Conservation (phyloP, 495 filamentous ascomycete species). For the Evernia prunastri region DNA sequence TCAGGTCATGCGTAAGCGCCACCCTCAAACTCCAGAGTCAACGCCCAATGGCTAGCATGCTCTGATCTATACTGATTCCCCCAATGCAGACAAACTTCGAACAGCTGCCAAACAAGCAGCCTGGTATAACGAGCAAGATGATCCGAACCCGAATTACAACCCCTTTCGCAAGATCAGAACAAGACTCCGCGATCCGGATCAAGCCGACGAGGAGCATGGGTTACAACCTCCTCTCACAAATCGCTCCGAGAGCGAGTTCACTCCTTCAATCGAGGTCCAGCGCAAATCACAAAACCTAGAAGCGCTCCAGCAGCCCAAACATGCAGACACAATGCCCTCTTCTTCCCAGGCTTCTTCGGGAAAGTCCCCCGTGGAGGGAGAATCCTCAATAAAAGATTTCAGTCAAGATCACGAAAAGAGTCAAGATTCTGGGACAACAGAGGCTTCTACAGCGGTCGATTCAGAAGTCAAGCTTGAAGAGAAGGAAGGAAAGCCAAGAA, state of each 20-base stretch:
- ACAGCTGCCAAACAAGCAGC: slow-evolving; percentile 40
- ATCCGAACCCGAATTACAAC: slow-evolving; percentile 34
- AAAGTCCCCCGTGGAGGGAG: background rate
- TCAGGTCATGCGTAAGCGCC: slow-evolving; percentile 24
- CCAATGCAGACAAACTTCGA: slow-evolving; percentile 39
- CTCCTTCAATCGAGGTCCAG: slow-evolving; percentile 5
- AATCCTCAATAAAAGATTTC: slow-evolving; percentile 8
- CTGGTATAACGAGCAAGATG: slow-evolving; percentile 44
- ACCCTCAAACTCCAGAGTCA: background rate
- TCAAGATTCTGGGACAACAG: slow-evolving; percentile 21
- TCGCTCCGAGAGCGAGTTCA: slow-evolving; percentile 20
- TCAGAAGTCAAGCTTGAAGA: slow-evolving; percentile 11
- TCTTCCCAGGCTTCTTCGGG: slow-evolving; percentile 5
- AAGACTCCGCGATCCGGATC: background rate
- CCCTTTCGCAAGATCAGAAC: slow-evolving; percentile 36
- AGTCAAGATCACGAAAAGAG: slow-evolving; percentile 16
- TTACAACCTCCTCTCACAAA: slow-evolving; percentile 11
- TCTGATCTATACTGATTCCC: slow-evolving; percentile 13
- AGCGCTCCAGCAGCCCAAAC: slow-evolving; percentile 12
- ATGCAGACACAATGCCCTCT: slow-evolving; percentile 26
- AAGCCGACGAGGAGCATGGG: slow-evolving; percentile 19
- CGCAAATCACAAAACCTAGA: slow-evolving; percentile 9
- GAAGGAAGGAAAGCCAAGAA: slow-evolving; percentile 7
- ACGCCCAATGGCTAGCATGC: background rate
- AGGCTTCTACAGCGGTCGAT: background rate